A percentile compares a stretch with the other conserved stretches of the same genome.
Conservation (phyloP, 1,284 basidiomycete species). For the Erythrobasidium hasegawianum region DNA sequence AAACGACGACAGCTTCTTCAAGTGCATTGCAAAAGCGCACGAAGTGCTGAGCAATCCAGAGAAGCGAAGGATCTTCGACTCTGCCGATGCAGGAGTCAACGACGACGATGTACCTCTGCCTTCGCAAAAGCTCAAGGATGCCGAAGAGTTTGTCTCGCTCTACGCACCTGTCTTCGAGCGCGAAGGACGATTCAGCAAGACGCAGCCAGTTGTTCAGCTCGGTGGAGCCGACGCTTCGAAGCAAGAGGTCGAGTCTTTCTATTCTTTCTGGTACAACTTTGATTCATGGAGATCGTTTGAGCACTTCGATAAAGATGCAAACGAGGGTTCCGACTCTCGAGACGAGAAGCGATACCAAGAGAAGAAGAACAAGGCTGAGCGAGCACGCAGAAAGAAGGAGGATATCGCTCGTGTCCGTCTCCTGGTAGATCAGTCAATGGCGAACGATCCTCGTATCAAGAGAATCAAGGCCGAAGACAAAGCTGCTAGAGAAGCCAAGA, state of each 20-base stretch:
- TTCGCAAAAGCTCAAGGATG: constrained; percentile 57
- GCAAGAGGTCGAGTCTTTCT: constrained; percentile 84
- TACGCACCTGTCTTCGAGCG: constrained; percentile 80
- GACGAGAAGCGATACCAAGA: constrained; percentile 99
- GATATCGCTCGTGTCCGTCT: constrained; percentile 85
- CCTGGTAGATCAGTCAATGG: constrained; percentile 82
- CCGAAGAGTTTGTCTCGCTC: constrained; percentile 63
- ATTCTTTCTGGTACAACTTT: constrained; percentile 99
- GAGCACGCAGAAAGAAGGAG: constrained; percentile 94
- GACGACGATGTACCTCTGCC: constrained; percentile 61
- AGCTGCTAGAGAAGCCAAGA: constrained; percentile 89
- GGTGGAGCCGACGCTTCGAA: constrained; percentile 71
- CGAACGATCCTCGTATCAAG: constrained; percentile 91
- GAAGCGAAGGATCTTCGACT: constrained; percentile 92
- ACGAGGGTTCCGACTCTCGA: constrained; percentile 95
- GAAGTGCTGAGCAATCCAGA: constrained; percentile 85
- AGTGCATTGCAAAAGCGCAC: constrained; percentile 95
- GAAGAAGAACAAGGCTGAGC: constrained; percentile 99
- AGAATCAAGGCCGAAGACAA: constrained; percentile 96
- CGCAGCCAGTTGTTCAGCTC: constrained; percentile 77
- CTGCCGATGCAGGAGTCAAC: constrained; percentile 81
- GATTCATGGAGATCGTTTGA: constrained; percentile 98
- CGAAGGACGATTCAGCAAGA: constrained; percentile 85
- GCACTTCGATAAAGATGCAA: constrained; percentile 97
- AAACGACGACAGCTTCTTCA: constrained; percentile 99